phyloP scores from a whole-genome alignment of 257 asterid genomes.

The Anisodus acutangulus region DNA sequence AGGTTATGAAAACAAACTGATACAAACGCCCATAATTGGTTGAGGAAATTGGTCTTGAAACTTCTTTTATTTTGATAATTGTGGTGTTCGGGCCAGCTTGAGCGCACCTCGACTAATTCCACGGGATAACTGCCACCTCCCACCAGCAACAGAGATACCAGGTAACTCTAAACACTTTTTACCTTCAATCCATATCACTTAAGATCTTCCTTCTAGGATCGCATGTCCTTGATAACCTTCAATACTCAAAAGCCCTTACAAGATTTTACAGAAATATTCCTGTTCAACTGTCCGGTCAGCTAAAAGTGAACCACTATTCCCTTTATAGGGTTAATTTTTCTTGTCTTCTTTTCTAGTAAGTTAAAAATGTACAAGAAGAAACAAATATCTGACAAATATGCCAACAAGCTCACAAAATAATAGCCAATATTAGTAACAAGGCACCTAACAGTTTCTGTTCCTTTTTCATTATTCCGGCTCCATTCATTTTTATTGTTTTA shows the following conservation, averaged over 20 bases:
- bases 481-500: neutral
- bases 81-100: too few relatives aligned
- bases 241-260: neutral
- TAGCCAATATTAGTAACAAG: neutral
- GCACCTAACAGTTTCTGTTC: neutral
- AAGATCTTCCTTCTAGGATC: neutral
- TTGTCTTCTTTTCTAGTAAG: too few relatives aligned
- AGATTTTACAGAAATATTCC: slow-evolving; percentile 12
- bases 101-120: too few relatives aligned
- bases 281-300: neutral
- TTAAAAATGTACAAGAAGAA: too few relatives aligned
- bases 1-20: neutral
- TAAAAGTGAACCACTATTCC: neutral
- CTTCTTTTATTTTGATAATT: too few relatives aligned
- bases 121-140: too few relatives aligned
- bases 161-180: neutral
- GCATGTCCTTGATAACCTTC: slow-evolving; percentile 2
- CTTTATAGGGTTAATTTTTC: too few relatives aligned
- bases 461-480: neutral
- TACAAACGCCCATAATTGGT: neutral
- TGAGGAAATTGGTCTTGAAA: neutral
- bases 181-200: neutral
- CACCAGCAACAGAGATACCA: too few relatives aligned
- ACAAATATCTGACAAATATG: too few relatives aligned
- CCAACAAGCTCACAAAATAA: neutral